Base-by-base conservation (phyloP, 129 eudicot genomes). In the Lactuca sativa region DNA sequence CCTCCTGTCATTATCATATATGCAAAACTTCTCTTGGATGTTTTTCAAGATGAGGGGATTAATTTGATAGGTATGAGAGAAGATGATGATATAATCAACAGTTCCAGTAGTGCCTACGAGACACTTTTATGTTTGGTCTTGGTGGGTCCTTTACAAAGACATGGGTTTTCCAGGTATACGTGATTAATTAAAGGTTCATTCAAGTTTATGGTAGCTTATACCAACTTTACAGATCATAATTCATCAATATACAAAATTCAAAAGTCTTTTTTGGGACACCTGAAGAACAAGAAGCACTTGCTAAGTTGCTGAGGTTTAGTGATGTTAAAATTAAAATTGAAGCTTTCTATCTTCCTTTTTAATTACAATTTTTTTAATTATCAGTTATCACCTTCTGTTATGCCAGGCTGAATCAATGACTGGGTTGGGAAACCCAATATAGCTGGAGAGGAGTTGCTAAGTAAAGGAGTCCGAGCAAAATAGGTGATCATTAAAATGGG, bases 91-190 rank as follows among this genome's bases (percentile, higher is more conserved):
- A 21, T 21, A 21, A 21, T 21, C 21, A 21, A 21, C 21, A 21
- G 21, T 1, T 21, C 21, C 18, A 59, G 53, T 62, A 63, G 61
- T 18, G 88, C 70, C 13, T 87, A 90, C 51, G 85, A 95, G 71
- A 90, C 99, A 55, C 97, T 87, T 72, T 71, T 83, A 37, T 95
- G 96, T 82, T 95, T 97, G 99, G 99, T 95, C 25, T 81, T 95
- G 76, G 99, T 95, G 25, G 99, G 90, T 72, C 96, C 99, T 7
- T 70, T 82, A 76, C 97, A 95, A 56, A 82, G 87, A 77, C 99
- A 95, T 69, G 97, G 95, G 68, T 95, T 95, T 75, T 95, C 97
- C 91, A 95, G 99, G 99, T 88, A 78, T 69, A 78, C 54, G 12
- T 48, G 72, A 69, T 68, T 75, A 60, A 17, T 59, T 74, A 69